A percentile compares a stretch with the other conserved stretches of the same genome.
Evolutionary conservation across 257 asterid species (phyloP).

Genomic region (Solanum arcanum): DNA sequence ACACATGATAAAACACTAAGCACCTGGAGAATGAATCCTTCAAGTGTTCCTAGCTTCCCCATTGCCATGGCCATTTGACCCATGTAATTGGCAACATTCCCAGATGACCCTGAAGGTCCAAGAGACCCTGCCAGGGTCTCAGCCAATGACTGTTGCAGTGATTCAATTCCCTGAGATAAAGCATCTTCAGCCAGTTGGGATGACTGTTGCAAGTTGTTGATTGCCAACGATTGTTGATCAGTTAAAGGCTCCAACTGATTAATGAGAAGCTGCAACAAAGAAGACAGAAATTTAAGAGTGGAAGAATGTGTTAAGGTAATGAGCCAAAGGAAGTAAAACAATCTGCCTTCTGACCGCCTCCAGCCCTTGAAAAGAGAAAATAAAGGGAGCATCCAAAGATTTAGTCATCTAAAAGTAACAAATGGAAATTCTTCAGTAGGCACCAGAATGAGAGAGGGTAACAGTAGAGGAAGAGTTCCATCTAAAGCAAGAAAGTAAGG

Average conservation of each 20-base stretch:
- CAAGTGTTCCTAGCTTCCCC: conserved; percentile 88
- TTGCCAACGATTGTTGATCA: conserved; percentile 69
- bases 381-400: background rate
- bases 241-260: conserved; percentile 91
- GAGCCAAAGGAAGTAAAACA: background rate
- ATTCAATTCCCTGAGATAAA: conserved; percentile 91
- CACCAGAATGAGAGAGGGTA: background rate
- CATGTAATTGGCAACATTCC: conserved; percentile 88
- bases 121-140: conserved; percentile 86
- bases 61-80: conserved; percentile 99
- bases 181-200: conserved; percentile 94
- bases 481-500: background rate
- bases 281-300: background rate
- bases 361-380: background rate
- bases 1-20: background rate
- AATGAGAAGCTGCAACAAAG: conserved; percentile 56
- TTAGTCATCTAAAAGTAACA: background rate
- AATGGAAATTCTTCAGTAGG: background rate
- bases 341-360: background rate
- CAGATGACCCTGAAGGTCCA: conserved; percentile 66
- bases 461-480: background rate
- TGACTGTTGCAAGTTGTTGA: conserved; percentile 77
- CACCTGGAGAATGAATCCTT: conserved; percentile 93
- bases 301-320: background rate
- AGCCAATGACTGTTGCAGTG: conserved; percentile 80